Evolutionary conservation across 108 stramenopile species (phyloP).

Genomic region (Chaetoceros muelleri): DNA sequence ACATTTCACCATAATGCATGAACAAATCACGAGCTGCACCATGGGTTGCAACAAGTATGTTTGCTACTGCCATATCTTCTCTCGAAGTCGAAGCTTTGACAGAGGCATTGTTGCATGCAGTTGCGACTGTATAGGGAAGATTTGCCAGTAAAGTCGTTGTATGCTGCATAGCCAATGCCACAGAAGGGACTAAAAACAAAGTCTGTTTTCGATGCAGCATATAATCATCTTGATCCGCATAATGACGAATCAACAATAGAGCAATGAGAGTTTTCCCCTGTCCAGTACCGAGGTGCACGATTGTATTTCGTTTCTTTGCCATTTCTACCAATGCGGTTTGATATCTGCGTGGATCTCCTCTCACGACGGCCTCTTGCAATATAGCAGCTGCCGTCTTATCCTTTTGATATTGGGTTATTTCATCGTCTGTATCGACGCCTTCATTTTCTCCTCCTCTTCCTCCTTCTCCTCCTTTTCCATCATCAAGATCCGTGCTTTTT

Average conservation of each 20-base stretch:
- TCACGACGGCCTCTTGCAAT: constrained; percentile 13
- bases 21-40: constrained; percentile 47
- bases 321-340: constrained; percentile 34
- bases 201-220: constrained; percentile 13
- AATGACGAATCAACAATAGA: constrained; percentile 32
- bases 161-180: constrained; percentile 58
- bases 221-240: background rate
- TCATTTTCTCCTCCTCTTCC: background rate
- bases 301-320: constrained; percentile 37
- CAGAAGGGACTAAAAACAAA: constrained; percentile 53
- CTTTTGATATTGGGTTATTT: background rate
- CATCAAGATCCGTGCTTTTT: too few species aligned
- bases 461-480: too few species aligned
- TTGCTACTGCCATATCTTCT: constrained; percentile 16
- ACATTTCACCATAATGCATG: constrained; percentile 43
- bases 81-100: constrained; percentile 11
- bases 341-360: constrained; percentile 35
- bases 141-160: constrained; percentile 35
- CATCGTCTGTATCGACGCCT: background rate
- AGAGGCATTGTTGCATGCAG: constrained; percentile 23
- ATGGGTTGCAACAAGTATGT: constrained; percentile 58
- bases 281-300: constrained; percentile 55
- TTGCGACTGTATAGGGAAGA: constrained; percentile 27
- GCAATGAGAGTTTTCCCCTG: constrained; percentile 57
- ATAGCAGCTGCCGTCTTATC: background rate